Percentiles rank a stretch among this genome's conserved stretches.
Evolutionary conservation across 1,284 basidiomycete genomes (phyloP).

Genomic region (Ganoderma lingzhi): DNA sequence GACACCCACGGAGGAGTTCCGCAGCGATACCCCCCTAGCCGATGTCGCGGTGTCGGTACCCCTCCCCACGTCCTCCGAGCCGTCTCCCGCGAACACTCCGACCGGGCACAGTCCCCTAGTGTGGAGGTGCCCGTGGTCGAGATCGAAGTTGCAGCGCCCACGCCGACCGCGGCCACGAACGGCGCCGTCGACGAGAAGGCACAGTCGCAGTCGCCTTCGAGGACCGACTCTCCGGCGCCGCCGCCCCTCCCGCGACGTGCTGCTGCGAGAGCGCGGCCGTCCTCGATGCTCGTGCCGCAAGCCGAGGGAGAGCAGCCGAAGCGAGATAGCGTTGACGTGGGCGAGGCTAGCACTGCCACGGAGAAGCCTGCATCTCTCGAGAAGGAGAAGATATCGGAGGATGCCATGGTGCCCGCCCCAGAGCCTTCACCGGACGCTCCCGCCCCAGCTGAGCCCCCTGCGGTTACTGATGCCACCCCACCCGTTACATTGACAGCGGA

Average conservation of each 20-base stretch:
- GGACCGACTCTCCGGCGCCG: constrained; percentile 44
- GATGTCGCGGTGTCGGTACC: constrained; percentile 42
- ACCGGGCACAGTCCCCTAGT: constrained; percentile 10
- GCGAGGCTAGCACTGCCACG: background rate
- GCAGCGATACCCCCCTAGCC: constrained; percentile 26
- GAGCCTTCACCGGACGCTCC: background rate
- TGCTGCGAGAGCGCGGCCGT: constrained; percentile 48
- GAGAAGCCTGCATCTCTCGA: constrained; percentile 12
- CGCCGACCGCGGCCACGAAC: constrained; percentile 20
- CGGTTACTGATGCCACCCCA: background rate
- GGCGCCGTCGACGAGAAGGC: constrained; percentile 18
- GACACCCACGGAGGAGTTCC: constrained; percentile 45
- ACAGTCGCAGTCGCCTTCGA: constrained; percentile 26
- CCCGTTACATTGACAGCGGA: constrained; percentile 12
- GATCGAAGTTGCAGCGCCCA: background rate
- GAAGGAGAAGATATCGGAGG: background rate
- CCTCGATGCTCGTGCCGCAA: constrained; percentile 20
- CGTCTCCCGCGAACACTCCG: constrained; percentile 18
- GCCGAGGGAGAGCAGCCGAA: constrained; percentile 5
- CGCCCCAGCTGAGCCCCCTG: background rate
- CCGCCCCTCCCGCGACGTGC: constrained; percentile 67
- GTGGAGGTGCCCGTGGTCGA: constrained; percentile 2
- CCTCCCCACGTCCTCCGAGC: constrained; percentile 50
- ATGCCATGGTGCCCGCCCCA: background rate
- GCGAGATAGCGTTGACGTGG: constrained; percentile 7